A percentile compares a stretch with the other conserved stretches of the same genome.
phyloP scores from a whole-genome alignment of 2,329 filamentous ascomycete species.

The Colletotrichum trifolii region DNA sequence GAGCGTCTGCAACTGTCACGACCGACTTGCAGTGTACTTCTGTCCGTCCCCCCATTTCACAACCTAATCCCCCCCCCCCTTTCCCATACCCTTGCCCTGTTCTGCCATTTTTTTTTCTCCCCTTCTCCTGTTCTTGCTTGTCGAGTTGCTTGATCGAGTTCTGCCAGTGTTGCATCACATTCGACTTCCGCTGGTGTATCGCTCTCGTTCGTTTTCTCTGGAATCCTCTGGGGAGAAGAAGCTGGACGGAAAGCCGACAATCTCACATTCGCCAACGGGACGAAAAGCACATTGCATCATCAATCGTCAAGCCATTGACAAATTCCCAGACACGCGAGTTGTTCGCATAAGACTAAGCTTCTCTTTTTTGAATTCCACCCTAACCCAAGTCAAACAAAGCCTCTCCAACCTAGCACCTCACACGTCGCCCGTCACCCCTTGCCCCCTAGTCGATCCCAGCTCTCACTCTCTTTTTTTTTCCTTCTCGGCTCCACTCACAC shows the following conservation, averaged over 20 bases:
- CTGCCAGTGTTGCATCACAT: no score
- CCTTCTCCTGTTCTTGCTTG: background rate
- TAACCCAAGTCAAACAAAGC: slow-evolving; percentile 1
- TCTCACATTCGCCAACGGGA: background rate
- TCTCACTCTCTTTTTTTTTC: background rate
- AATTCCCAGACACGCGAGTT: slow-evolving; percentile 15
- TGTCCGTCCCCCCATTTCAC: slow-evolving; percentile 25
- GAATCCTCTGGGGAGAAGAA: background rate
- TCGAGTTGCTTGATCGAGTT: background rate
- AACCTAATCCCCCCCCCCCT: slow-evolving; percentile 24
- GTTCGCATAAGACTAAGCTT: slow-evolving; percentile 29
- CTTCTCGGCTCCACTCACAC: slow-evolving; percentile 10
- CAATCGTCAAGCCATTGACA: slow-evolving; percentile 6
- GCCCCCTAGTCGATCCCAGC: slow-evolving; percentile 6
- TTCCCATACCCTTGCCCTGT: slow-evolving; percentile 33
- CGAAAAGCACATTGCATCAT: background rate
- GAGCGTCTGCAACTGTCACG: slow-evolving; percentile 13
- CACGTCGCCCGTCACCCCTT: background rate
- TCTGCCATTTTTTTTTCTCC: background rate
- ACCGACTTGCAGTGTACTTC: slow-evolving; percentile 20
- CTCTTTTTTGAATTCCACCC: slow-evolving; percentile 1
- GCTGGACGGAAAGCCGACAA: no score
- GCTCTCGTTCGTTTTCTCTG: slow-evolving; percentile 2
- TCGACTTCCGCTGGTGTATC: slow-evolving; percentile 1
- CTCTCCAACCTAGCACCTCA: background rate